Conservation (phyloP, 176 grass and related monocot genomes). For the Raddia distichophylla region DNA sequence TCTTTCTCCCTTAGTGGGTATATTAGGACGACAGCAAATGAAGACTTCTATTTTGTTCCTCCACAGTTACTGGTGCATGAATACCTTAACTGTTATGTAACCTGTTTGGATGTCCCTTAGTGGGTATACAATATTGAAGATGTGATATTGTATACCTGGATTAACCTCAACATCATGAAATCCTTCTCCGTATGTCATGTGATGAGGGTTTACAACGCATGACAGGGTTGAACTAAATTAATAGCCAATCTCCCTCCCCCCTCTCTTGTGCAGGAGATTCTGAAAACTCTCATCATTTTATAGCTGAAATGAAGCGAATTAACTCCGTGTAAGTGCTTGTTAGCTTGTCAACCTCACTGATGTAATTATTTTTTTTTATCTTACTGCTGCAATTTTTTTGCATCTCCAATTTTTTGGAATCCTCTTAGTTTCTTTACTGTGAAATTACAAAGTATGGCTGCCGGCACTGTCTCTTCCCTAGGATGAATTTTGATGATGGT, state of each 20-base stretch:
- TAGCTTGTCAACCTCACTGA: neutral
- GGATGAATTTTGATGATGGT: neutral
- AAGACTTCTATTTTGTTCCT: neutral
- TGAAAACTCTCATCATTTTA: conserved; percentile 29
- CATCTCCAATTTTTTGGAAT: neutral
- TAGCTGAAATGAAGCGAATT: conserved; percentile 47
- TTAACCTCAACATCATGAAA: conserved; percentile 21
- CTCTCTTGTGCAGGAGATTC: conserved; percentile 39
- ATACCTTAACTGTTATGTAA: conserved; percentile 13
- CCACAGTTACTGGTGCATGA: conserved; percentile 7
- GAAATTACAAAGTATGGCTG: conserved; percentile 1
- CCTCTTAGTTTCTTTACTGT: neutral
- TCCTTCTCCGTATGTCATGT: neutral
- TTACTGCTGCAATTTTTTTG: conserved; percentile 18
- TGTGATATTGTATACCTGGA: neutral
- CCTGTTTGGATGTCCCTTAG: neutral
- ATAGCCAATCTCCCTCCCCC: conserved; percentile 11
- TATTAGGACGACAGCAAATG: neutral
- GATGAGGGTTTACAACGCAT: conserved; percentile 1
- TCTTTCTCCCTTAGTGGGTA: neutral
- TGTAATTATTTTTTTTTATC: conserved; percentile 13
- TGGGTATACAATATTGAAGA: neutral
- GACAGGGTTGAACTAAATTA: conserved; percentile 19
- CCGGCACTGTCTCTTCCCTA: neutral
- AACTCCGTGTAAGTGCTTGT: conserved; percentile 54